These are phyloP conservation scores for Carex sylvatica DNA, from an alignment of 202 grass and related monocot species.

Conservation along the genomic window DNA sequence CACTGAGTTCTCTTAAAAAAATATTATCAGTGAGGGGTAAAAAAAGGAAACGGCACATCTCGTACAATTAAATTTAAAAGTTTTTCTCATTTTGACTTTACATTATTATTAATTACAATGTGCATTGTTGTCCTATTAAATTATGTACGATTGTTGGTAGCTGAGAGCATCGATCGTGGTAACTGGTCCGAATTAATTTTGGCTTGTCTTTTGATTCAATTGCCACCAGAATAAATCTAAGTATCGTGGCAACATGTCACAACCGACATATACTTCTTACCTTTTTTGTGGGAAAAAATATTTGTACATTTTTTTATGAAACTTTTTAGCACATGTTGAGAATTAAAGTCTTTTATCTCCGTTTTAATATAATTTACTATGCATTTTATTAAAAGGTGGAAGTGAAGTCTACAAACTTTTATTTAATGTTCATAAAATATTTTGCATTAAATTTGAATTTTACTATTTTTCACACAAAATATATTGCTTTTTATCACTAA, in stretches of 20 bases:
- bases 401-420: too few species aligned
- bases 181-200: not conserved
- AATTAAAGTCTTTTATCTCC: too few species aligned
- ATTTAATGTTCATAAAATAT: too few species aligned
- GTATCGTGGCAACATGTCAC: constrained; percentile 11
- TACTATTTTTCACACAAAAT: too few species aligned
- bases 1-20: too few species aligned
- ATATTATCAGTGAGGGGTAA: too few species aligned
- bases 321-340: too few species aligned
- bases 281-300: not conserved
- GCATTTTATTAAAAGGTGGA: too few species aligned
- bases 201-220: not conserved
- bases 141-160: not conserved
- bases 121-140: not conserved
- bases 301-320: not conserved
- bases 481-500: too few species aligned
- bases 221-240: not conserved
- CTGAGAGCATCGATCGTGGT: not conserved
- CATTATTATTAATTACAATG: not conserved
- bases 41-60: too few species aligned
- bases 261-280: not conserved
- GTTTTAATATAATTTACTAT: too few species aligned
- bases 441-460: too few species aligned
- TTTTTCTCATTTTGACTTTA: not conserved
- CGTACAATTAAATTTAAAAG: not conserved